These are phyloP conservation scores for Arabidopsis suecica DNA, from an alignment of 345 rosid species.

Conservation along the genomic window DNA sequence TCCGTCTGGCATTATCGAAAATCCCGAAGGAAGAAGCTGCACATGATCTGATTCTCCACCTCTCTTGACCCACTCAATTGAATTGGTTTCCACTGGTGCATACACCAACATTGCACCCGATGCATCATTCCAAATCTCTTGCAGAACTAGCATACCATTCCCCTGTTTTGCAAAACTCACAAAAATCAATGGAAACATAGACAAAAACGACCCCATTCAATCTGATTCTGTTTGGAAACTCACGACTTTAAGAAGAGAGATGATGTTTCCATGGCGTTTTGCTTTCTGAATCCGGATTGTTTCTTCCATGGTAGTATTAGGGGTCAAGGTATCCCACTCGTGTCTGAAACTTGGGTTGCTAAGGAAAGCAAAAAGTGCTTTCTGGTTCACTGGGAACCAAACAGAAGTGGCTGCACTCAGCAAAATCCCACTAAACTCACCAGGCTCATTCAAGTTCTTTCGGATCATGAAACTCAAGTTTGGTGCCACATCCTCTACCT, in stretches of 20 bases:
- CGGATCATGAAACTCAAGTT: constrained; percentile 52
- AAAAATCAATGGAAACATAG: background rate
- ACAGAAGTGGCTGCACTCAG: constrained; percentile 59
- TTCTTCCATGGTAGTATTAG: constrained; percentile 44
- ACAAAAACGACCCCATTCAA: background rate
- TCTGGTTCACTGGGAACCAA: constrained; percentile 55
- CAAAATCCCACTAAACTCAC: constrained; percentile 48
- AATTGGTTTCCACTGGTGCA: constrained; percentile 55
- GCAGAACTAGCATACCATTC: constrained; percentile 49
- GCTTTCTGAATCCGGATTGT: constrained; percentile 46
- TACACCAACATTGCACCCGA: constrained; percentile 59
- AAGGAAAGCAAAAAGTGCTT: constrained; percentile 56
- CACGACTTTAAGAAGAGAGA: constrained; percentile 54
- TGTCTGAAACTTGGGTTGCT: constrained; percentile 43
- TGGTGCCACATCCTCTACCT: constrained; percentile 38
- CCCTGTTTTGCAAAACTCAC: constrained; percentile 40
- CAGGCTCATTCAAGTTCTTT: constrained; percentile 31
- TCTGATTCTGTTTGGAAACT: constrained; percentile 28
- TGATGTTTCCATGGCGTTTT: constrained; percentile 33
- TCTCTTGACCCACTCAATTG: constrained; percentile 39
- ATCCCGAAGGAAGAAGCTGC: constrained; percentile 59
- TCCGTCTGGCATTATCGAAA: constrained; percentile 54
- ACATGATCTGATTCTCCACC: constrained; percentile 46
- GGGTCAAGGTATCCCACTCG: constrained; percentile 58
- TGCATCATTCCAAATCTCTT: constrained; percentile 64